These are phyloP conservation scores for Amoebophrya sp. DNA, from an alignment of 169 alveolate species.

Conservation along the genomic window DNA sequence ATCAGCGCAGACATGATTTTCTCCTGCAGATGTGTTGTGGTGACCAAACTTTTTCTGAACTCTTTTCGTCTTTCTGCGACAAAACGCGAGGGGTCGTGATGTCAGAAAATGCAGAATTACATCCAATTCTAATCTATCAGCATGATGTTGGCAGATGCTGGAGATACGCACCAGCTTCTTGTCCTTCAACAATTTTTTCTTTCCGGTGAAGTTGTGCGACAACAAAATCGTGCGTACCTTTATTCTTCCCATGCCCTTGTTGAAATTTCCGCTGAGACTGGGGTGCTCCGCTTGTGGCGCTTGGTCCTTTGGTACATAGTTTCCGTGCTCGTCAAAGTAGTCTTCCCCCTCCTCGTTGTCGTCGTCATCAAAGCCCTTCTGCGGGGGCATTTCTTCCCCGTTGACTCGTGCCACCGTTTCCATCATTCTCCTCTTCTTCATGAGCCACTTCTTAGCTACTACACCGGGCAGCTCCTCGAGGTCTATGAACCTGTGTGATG, in stretches of 20 bases:
- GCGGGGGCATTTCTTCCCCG: neutral
- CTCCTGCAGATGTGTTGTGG: neutral
- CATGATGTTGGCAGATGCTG: too few relatives aligned
- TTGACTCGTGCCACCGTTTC: neutral
- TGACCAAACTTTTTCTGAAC: too few relatives aligned
- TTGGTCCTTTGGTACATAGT: constrained; percentile 10
- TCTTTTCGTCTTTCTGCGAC: too few relatives aligned
- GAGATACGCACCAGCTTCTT: too few relatives aligned
- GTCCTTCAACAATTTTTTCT: neutral
- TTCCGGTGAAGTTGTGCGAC: neutral
- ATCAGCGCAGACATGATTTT: neutral
- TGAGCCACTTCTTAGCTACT: constrained; percentile 1
- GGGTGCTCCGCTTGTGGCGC: neutral
- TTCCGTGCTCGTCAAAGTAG: neutral
- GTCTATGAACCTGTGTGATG: neutral
- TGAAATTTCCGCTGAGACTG: neutral
- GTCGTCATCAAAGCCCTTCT: neutral
- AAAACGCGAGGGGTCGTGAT: too few relatives aligned
- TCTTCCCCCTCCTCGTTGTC: neutral
- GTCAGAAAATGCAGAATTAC: too few relatives aligned
- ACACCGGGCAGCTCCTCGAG: neutral
- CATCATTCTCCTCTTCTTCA: neutral
- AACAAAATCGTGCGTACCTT: neutral
- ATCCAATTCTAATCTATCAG: too few relatives aligned
- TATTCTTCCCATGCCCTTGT: neutral